Evolutionary conservation across 1,284 basidiomycete species (phyloP).

Genomic region (Cutaneotrichosporon dermatis): DNA sequence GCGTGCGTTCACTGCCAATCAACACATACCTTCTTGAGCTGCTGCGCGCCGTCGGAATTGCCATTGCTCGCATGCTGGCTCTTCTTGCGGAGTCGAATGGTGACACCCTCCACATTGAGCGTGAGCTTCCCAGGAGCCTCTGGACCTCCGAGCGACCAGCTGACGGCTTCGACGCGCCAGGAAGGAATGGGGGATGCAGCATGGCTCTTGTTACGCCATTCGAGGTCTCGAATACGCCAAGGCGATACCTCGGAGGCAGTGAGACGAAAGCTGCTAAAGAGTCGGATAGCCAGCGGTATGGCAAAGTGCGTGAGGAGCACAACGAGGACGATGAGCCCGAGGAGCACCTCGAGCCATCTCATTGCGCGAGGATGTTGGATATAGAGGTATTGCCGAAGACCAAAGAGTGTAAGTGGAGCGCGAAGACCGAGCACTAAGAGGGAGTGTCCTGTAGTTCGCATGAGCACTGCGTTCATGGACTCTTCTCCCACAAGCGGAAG

Average conservation of each 20-base stretch:
- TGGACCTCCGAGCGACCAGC: slow-evolving; percentile 35
- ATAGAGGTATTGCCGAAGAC: background rate
- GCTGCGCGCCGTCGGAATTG: background rate
- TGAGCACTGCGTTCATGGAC: background rate
- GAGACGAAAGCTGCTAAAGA: slow-evolving; percentile 14
- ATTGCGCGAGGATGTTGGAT: slow-evolving; percentile 2
- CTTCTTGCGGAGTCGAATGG: slow-evolving; percentile 20
- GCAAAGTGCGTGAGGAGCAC: slow-evolving; percentile 17
- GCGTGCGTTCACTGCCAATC: background rate
- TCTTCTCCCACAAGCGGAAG: background rate
- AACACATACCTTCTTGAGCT: slow-evolving; percentile 7
- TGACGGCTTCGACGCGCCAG: slow-evolving; percentile 30
- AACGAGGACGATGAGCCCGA: slow-evolving; percentile 14
- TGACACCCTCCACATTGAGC: slow-evolving; percentile 39
- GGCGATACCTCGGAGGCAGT: slow-evolving; percentile 25
- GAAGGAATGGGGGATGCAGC: slow-evolving; percentile 22
- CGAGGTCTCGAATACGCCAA: slow-evolving; percentile 30
- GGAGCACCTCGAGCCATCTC: slow-evolving; percentile 7
- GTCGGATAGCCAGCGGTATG: slow-evolving; percentile 21
- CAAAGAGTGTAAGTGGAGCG: background rate
- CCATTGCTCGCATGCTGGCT: background rate
- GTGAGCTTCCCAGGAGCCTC: slow-evolving; percentile 25
- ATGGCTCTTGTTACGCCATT: slow-evolving; percentile 31
- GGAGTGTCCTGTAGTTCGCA: background rate
- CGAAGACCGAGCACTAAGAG: background rate